phyloP scores from a whole-genome alignment of 768 basidiomycete species.

The Mycena crocata region DNA sequence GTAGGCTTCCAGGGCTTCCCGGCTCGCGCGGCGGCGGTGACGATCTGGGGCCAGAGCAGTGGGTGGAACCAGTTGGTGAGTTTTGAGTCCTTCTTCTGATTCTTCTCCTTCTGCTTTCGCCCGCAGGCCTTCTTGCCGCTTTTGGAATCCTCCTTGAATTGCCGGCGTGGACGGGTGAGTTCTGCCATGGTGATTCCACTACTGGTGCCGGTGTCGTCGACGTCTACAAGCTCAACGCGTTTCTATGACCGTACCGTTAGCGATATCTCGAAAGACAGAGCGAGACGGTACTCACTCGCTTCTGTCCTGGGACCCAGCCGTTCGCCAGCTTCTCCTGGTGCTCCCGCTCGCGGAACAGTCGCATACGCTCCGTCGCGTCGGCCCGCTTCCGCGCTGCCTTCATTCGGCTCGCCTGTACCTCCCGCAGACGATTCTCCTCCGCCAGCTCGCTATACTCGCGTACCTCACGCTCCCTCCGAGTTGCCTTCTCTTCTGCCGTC shows the following conservation, averaged over 20 bases:
- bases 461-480: constrained; percentile 7
- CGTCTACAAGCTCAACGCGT: background rate
- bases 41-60: constrained; percentile 12
- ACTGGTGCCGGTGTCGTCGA: background rate
- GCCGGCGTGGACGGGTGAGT: constrained; percentile 21
- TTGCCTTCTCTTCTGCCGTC: constrained; percentile 1
- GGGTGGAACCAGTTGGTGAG: constrained; percentile 24
- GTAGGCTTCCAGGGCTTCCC: background rate
- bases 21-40: background rate
- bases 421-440: background rate
- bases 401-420: background rate
- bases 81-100: constrained; percentile 1
- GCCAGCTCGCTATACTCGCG: constrained; percentile 6
- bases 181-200: constrained; percentile 7
- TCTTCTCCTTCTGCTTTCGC: constrained; percentile 1
- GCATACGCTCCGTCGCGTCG: background rate
- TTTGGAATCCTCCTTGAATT: constrained; percentile 9
- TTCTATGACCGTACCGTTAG: background rate
- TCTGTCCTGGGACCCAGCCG: background rate
- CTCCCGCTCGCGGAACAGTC: background rate
- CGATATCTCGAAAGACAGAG: background rate
- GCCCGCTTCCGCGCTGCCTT: background rate
- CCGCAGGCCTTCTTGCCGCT: constrained; percentile 6
- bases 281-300: background rate
- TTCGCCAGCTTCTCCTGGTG: background rate